Conservation (phyloP, 1,284 basidiomycete genomes). For the Bjerkandera adusta region DNA sequence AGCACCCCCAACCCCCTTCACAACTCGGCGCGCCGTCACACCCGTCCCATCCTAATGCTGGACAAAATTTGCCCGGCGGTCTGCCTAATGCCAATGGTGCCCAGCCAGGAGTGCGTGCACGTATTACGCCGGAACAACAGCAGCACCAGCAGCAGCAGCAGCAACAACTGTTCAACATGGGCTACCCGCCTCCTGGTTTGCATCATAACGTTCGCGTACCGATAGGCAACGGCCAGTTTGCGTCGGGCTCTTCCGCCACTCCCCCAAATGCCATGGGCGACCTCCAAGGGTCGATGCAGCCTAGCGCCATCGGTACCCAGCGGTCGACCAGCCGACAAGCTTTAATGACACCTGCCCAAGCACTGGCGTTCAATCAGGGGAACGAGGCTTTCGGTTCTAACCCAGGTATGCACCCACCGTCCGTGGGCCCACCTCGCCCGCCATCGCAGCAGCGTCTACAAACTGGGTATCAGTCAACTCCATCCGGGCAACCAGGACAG, state of each 20-base stretch:
- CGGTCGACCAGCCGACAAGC: conserved; percentile 34
- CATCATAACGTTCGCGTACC: too few species aligned
- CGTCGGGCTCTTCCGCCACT: neutral
- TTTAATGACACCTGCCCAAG: conserved; percentile 61
- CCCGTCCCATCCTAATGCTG: conserved; percentile 20
- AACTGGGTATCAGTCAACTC: conserved; percentile 21
- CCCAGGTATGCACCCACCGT: conserved; percentile 35
- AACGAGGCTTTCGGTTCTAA: conserved; percentile 29
- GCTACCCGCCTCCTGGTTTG: too few species aligned
- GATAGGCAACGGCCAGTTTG: neutral
- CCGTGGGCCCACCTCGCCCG: conserved; percentile 39
- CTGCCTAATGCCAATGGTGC: conserved; percentile 14
- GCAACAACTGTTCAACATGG: too few species aligned
- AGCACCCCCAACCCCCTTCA: conserved; percentile 22
- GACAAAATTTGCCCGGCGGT: conserved; percentile 11
- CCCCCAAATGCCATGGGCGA: conserved; percentile 8
- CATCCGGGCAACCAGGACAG: too few species aligned
- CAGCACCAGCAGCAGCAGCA: too few species aligned
- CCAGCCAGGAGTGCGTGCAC: too few species aligned
- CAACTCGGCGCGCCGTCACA: conserved; percentile 23
- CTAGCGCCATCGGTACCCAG: conserved; percentile 18
- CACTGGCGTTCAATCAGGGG: conserved; percentile 47
- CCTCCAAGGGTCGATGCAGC: conserved; percentile 11
- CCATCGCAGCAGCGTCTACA: conserved; percentile 41
- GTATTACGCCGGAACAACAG: conserved; percentile 9